phyloP scores from a whole-genome alignment of 345 rosid species.

The Citrus reticulata region DNA sequence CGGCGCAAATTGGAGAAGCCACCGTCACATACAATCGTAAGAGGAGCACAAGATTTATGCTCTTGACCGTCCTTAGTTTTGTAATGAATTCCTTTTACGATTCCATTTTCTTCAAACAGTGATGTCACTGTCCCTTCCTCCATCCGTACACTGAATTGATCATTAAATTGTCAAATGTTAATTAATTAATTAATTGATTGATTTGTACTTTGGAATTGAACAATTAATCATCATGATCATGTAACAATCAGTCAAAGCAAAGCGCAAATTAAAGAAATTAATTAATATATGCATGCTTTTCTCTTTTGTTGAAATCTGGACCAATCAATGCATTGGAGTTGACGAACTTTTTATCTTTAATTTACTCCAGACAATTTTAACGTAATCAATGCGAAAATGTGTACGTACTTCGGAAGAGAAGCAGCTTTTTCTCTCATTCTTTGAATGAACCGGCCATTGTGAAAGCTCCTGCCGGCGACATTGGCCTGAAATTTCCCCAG shows the following conservation, averaged over 20 bases:
- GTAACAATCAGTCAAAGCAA: neutral
- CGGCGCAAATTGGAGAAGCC: constrained; percentile 5
- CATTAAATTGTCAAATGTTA: neutral
- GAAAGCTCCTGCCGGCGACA: constrained; percentile 43
- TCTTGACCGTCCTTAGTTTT: neutral
- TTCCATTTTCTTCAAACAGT: neutral
- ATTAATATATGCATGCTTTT: no score
- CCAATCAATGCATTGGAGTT: neutral
- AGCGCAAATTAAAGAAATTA: no score
- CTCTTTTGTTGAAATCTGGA: neutral
- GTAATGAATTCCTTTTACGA: neutral
- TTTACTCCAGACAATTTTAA: no score
- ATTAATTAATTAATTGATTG: no score
- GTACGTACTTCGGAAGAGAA: constrained; percentile 39
- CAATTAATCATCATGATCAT: neutral
- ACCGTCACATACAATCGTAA: constrained; percentile 1
- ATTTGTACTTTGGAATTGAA: neutral
- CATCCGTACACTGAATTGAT: neutral
- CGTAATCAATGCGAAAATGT: no score
- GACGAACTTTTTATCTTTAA: no score
- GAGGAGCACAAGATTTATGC: neutral
- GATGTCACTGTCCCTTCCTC: constrained; percentile 3
- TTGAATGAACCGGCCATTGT: constrained; percentile 49
- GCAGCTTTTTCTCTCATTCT: constrained; percentile 50
- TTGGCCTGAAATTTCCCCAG: neutral